Percentiles rank a stretch among this genome's conserved stretches.
These are phyloP conservation scores for Botryobasidium botryosum DNA, from an alignment of 768 basidiomycete species.

Conservation along the genomic window DNA sequence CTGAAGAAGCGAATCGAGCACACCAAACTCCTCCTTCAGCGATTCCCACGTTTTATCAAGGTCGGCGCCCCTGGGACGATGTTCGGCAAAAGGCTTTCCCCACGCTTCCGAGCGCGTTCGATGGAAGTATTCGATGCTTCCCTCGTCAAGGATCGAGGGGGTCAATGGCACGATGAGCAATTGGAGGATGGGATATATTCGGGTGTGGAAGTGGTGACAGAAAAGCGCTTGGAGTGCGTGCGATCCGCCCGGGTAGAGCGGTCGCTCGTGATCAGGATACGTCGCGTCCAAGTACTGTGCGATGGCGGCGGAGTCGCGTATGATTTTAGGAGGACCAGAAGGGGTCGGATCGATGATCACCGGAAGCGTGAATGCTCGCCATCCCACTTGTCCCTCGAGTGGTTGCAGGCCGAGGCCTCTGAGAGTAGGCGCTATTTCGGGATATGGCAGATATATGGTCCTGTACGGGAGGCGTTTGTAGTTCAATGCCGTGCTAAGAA, in stretches of 20 bases:
- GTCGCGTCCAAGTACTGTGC: conserved; percentile 6
- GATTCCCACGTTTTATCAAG: too few relatives aligned
- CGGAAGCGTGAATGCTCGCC: conserved; percentile 5
- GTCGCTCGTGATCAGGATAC: neutral
- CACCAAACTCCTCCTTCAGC: too few relatives aligned
- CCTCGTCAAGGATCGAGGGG: neutral
- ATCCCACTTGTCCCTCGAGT: neutral
- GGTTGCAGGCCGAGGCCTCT: conserved; percentile 1
- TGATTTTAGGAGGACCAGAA: neutral
- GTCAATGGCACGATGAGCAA: conserved; percentile 1
- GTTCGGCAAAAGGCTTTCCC: too few relatives aligned
- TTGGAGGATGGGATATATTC: neutral
- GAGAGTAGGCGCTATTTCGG: conserved; percentile 4
- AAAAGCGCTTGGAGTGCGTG: conserved; percentile 8
- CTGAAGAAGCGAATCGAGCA: too few relatives aligned
- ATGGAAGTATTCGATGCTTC: neutral
- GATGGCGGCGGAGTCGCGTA: conserved; percentile 6
- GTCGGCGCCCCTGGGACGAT: too few relatives aligned
- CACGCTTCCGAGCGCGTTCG: neutral
- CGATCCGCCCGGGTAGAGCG: too few relatives aligned
- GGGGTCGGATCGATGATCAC: too few relatives aligned
- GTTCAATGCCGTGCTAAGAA: too few relatives aligned
- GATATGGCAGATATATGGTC: conserved; percentile 3
- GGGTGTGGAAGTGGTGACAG: neutral
- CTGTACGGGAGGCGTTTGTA: conserved; percentile 5